Percentiles rank a stretch among this genome's conserved stretches.
phyloP scores from a whole-genome alignment of 768 basidiomycete genomes.

The Mycena filopes region DNA sequence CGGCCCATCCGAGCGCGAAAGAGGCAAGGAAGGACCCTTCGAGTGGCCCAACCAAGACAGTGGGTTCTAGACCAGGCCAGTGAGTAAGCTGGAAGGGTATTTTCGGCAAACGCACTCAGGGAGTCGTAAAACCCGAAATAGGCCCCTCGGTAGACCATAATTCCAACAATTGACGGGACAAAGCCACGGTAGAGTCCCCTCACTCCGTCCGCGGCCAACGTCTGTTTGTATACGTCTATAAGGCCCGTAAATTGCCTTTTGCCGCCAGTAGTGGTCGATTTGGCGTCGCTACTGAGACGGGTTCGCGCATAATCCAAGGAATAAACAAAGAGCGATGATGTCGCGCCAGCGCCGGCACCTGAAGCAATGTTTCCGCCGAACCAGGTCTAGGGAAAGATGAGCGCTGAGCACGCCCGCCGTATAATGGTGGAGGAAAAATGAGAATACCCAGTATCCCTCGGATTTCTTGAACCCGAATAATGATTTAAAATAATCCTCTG shows the following conservation, averaged over 20 bases:
- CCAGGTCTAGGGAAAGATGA: constrained; percentile 56
- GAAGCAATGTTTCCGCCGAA: constrained; percentile 86
- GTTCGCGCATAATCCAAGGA: constrained; percentile 92
- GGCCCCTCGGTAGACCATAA: constrained; percentile 89
- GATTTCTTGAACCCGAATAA: constrained; percentile 87
- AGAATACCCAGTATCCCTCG: constrained; percentile 81
- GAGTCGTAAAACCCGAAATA: constrained; percentile 86
- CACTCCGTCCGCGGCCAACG: constrained; percentile 82
- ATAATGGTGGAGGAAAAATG: not conserved
- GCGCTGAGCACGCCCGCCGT: not conserved
- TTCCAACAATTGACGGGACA: constrained; percentile 86
- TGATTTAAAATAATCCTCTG: constrained; percentile 89
- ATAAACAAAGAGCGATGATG: constrained; percentile 89
- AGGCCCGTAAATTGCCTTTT: constrained; percentile 88
- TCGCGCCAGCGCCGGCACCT: constrained; percentile 89
- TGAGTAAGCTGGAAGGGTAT: constrained; percentile 39
- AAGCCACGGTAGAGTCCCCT: constrained; percentile 92
- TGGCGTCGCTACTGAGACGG: constrained; percentile 85
- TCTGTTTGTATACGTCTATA: constrained; percentile 86
- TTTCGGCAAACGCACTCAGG: constrained; percentile 59
- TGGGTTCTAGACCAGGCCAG: constrained; percentile 63
- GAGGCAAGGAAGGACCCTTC: constrained; percentile 86
- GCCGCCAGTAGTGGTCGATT: constrained; percentile 76
- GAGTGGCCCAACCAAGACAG: constrained; percentile 81
- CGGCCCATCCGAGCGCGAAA: constrained; percentile 86